These are phyloP conservation scores for Phaeoacremonium minimum DNA, from an alignment of 2,329 filamentous ascomycete species.

Conservation along the genomic window DNA sequence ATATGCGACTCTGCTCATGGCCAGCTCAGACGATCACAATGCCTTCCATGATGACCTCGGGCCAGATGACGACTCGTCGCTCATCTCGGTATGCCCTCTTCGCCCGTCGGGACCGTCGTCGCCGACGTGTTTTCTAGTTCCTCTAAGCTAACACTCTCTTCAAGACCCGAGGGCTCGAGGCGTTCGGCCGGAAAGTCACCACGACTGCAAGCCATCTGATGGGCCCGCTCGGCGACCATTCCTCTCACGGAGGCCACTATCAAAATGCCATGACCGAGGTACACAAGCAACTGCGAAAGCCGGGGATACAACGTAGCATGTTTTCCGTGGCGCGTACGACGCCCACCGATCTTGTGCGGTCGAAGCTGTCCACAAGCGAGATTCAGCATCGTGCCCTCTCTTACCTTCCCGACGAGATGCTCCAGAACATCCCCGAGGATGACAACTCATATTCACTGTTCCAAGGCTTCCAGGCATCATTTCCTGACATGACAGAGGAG, in stretches of 20 bases:
- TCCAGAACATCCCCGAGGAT: constrained; percentile 82
- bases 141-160: no score
- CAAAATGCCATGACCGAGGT: constrained; percentile 84
- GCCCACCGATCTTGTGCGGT: constrained; percentile 90
- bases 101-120: constrained; percentile 6
- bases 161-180: constrained; percentile 83
- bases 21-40: constrained; percentile 33
- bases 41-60: constrained; percentile 40
- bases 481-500: constrained; percentile 68
- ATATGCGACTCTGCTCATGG: constrained; percentile 19
- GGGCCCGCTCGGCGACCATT: constrained; percentile 54
- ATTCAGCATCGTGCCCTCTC: constrained; percentile 91
- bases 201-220: constrained; percentile 91
- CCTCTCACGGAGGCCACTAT: constrained; percentile 62
- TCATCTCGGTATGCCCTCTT: constrained; percentile 26
- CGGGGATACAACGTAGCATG: constrained; percentile 80
- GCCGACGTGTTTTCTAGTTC: no score
- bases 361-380: constrained; percentile 82
- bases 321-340: constrained; percentile 88
- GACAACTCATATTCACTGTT: constrained; percentile 88
- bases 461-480: constrained; percentile 89
- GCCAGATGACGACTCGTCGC: constrained; percentile 42
- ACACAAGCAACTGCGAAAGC: constrained; percentile 81
- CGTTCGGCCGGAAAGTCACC: constrained; percentile 91
- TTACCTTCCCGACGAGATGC: constrained; percentile 83